These are phyloP conservation scores for Lactarius deliciosus DNA, from an alignment of 768 basidiomycete genomes.

Conservation along the genomic window DNA sequence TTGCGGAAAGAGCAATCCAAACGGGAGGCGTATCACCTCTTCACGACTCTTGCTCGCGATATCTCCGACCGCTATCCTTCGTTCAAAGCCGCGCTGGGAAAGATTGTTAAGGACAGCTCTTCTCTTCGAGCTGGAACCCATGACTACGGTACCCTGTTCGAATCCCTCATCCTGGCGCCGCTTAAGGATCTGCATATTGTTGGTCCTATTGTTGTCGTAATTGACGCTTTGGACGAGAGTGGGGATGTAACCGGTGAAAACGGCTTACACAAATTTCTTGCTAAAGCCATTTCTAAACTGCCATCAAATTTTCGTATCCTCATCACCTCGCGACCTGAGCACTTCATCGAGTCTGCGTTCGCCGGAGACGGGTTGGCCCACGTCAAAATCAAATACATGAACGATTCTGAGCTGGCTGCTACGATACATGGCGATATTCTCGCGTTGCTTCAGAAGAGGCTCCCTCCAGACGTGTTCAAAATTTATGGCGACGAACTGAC, in stretches of 20 bases:
- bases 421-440: not conserved
- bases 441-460: not conserved
- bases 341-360: not conserved
- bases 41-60: not conserved
- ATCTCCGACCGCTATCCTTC: not conserved
- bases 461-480: not conserved
- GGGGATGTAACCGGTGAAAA: not conserved
- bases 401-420: not conserved
- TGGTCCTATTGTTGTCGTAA: not conserved
- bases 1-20: conserved; percentile 3
- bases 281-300: not conserved
- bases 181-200: not conserved
- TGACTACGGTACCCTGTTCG: not conserved
- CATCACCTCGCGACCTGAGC: not conserved
- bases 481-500: not conserved
- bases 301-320: not conserved
- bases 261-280: not conserved
- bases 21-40: not conserved
- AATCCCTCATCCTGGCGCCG: not conserved
- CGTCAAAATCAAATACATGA: not conserved
- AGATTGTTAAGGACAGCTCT: not conserved
- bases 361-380: too few relatives aligned
- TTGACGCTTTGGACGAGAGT: not conserved
- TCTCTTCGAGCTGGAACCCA: not conserved
- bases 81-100: too few relatives aligned